These are phyloP conservation scores for Leishmania tropica DNA, from an alignment of 208 protist genomes.

Conservation along the genomic window DNA sequence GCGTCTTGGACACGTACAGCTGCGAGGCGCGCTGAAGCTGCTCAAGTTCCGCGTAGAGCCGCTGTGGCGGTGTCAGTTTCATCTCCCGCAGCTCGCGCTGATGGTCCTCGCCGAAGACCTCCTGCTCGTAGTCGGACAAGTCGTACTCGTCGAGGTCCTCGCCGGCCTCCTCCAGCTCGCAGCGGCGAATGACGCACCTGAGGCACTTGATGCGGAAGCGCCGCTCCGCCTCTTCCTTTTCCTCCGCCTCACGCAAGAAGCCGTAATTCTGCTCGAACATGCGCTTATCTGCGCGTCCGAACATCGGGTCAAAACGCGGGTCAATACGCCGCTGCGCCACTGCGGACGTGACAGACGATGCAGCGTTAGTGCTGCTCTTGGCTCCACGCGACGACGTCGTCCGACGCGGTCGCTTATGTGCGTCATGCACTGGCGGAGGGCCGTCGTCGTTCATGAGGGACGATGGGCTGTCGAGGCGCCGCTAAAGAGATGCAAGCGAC, in stretches of 20 bases:
- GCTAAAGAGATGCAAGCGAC: background rate
- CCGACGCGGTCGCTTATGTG: conserved; percentile 46
- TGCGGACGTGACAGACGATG: background rate
- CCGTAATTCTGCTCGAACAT: conserved; percentile 79
- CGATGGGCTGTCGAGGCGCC: background rate
- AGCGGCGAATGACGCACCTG: conserved; percentile 63
- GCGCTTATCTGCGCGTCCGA: conserved; percentile 49
- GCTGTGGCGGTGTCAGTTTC: conserved; percentile 57
- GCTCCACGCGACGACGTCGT: background rate
- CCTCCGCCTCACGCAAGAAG: conserved; percentile 77
- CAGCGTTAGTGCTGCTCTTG: background rate
- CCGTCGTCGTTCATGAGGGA: conserved; percentile 47
- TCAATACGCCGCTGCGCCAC: conserved; percentile 37
- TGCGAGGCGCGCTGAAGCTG: conserved; percentile 74
- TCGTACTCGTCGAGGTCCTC: conserved; percentile 83
- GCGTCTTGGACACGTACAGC: conserved; percentile 53
- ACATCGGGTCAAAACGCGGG: conserved; percentile 81
- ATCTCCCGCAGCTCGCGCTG: conserved; percentile 55
- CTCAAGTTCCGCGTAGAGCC: conserved; percentile 59
- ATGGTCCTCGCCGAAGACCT: conserved; percentile 77
- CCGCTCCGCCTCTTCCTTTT: conserved; percentile 68
- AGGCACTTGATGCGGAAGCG: conserved; percentile 73
- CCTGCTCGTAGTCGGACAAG: conserved; percentile 75
- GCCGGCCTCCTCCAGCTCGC: conserved; percentile 69
- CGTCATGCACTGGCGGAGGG: conserved; percentile 73